Evolutionary conservation across 169 alveolate genomes (phyloP), one percentile per base, ranked within the genome.

Genomic region (Theileria equi): DNA sequence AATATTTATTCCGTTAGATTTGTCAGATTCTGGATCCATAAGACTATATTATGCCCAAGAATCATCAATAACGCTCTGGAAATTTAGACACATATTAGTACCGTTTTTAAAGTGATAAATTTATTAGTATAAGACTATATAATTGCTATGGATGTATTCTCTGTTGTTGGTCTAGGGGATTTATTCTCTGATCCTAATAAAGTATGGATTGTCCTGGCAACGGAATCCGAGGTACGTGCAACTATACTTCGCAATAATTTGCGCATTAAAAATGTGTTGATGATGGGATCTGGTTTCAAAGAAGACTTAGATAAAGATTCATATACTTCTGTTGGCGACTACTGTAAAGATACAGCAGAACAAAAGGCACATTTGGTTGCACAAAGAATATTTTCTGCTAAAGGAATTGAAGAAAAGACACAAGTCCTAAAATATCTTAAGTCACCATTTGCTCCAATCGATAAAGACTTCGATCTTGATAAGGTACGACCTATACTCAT

Each of bases 281-380:
- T 50, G 17, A 57, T 77, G 57, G 54, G 50, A 17, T 86, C 92
- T 6, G 84, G 83, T 31, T 86, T 86, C 62, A 81, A 80, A 26
- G 92, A 86, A 72, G 77, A 81, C 45, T 61, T 86, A 67, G 81
- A 69, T 47, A 86, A 86, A 65, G 19, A 38, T 7, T 36, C 38
- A 13, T 81, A 62, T 76, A 25, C 76, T 3, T 31, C 31, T 44
- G 84, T 71, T 26, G 91, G 81, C 53, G 89, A 86, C 6, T 86
- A 86, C 61, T 81, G 65, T 26, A 43, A 29, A 3, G 89, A 74
- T 23, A 86, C 85, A 28, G 92, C 92, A 6, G 79, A 67, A 29
- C 65, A 66, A n/a, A 86, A 86, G 35, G 92, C 89, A 10, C 35
- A 62, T 11, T 54, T 67, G 21, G 90, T 81, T 7, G 89, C 85